Base-by-base conservation (phyloP, 129 eudicot genomes). In the Flaveria sonorensis region DNA sequence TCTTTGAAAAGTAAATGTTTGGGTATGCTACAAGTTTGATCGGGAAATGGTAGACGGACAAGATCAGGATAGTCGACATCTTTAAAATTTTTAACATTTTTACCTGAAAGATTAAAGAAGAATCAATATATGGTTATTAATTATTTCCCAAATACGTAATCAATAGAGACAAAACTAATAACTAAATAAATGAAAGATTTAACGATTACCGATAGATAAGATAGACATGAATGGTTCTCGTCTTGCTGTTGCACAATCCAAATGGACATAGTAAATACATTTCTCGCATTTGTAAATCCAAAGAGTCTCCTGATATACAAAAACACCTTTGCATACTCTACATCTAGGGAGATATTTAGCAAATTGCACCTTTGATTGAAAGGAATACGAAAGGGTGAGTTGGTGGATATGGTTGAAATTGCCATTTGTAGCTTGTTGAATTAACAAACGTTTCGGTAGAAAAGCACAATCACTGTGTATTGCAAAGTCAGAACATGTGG, bases 231-330 rank as follows among this genome's bases (percentile, higher is more conserved):
- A 50, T 14, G 77, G 40, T 15, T 73, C 68, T 13, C 13, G 7
- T 73, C 55, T 74, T 72, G 76, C 68, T 24, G 78, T 47, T 28
- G 66, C 77, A 39, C 78, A 79, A 48, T 36, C 63, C 16, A 72
- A 5, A 73, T 79, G 78, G 45, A 6, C 57, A 20, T 60, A 79
- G 21, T 46, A 75, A 1, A 56, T 20, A 20, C 63, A 56, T 56
- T 56, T 56, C 40, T 40, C 66, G n/a, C 81, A 80, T 39, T 80
- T 72, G 20, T 80, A 80, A 39, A 80, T 13, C 83, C 79, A 72
- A 4, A 2, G 7, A 23, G 36, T n/a, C 0, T 4, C 36, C 0
- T 2, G 0, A 14, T 10, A 3, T 2, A 0, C 0, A 1, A 23
- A 24, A 32, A 40, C n/a, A 0, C 2, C 3, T 1, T 43, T 10